A percentile compares a stretch with the other conserved stretches of the same genome.
Conservation (phyloP, 805 yeast genomes). For the Wickerhamiella brachini region DNA sequence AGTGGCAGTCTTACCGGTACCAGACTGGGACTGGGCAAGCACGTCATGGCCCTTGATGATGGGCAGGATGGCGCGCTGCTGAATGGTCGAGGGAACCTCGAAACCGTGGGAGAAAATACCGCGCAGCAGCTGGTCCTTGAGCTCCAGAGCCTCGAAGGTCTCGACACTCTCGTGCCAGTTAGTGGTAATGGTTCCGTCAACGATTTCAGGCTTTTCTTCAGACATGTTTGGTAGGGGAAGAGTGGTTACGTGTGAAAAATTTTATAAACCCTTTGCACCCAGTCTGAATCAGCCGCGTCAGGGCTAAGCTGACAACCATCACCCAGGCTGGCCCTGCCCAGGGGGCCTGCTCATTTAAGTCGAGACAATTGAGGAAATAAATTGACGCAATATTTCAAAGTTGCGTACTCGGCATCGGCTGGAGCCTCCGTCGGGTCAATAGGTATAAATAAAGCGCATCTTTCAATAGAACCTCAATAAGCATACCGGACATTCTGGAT, state of each 20-base stretch:
- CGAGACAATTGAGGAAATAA: too few relatives aligned
- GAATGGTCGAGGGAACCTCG: conserved; percentile 94
- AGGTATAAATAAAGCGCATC: too few relatives aligned
- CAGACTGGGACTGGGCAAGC: conserved; percentile 81
- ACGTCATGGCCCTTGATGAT: conserved; percentile 90
- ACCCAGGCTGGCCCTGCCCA: too few relatives aligned
- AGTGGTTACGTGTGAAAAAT: neutral
- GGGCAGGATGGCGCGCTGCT: conserved; percentile 92
- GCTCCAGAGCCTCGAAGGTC: conserved; percentile 60
- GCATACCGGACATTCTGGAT: too few relatives aligned
- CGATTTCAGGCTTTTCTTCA: conserved; percentile 50
- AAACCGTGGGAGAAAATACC: conserved; percentile 67
- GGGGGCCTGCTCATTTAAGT: too few relatives aligned
- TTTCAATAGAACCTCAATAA: too few relatives aligned
- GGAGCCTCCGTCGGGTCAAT: too few relatives aligned
- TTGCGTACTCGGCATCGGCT: too few relatives aligned
- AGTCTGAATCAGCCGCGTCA: neutral
- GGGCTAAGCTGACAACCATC: neutral
- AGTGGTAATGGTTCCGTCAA: conserved; percentile 73
- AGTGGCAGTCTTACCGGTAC: conserved; percentile 87
- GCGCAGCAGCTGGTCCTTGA: conserved; percentile 60
- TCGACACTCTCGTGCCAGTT: conserved; percentile 86
- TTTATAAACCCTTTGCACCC: neutral
- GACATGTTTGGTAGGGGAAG: conserved; percentile 20
- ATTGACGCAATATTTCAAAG: too few relatives aligned